phyloP scores from a whole-genome alignment of 1,139 yeast species.

The Yamadazyma sp. region DNA sequence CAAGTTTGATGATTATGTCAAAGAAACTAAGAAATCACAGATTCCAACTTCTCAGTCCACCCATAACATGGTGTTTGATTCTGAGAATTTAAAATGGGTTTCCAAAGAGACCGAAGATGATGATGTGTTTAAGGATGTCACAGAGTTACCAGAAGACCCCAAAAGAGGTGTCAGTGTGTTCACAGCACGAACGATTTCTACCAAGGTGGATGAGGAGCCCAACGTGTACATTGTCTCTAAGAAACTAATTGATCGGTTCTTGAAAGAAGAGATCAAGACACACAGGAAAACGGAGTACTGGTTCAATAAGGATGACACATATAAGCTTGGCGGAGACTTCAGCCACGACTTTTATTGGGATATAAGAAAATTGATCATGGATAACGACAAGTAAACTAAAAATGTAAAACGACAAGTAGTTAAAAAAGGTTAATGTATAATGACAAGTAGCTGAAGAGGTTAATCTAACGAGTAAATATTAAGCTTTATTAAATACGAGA shows the following conservation, averaged over 20 bases:
- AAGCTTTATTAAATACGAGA: not conserved
- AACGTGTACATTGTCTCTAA: constrained; percentile 45
- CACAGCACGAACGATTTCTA: constrained; percentile 39
- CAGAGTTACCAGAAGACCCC: constrained; percentile 6
- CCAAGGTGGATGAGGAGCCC: constrained; percentile 22
- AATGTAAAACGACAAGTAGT: too few species aligned
- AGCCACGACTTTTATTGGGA: constrained; percentile 51
- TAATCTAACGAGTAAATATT: too few species aligned
- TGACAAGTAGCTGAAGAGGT: too few species aligned
- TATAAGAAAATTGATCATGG: constrained; percentile 54
- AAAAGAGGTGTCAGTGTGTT: constrained; percentile 26
- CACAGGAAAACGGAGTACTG: constrained; percentile 49
- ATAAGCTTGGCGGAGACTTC: constrained; percentile 20
- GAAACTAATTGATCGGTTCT: constrained; percentile 41
- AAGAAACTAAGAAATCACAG: constrained; percentile 12
- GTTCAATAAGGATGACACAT: constrained; percentile 46
- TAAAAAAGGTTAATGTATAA: not conserved
- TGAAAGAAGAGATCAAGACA: constrained; percentile 53
- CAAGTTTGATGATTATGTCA: constrained; percentile 29
- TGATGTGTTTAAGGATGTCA: constrained; percentile 48
- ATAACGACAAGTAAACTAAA: constrained; percentile 23
- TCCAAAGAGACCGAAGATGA: constrained; percentile 34
- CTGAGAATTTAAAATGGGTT: constrained; percentile 58
- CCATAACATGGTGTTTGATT: constrained; percentile 63
- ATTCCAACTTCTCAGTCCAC: constrained; percentile 6